Conservation (phyloP, 805 yeast species). For the Candida loeiensis region DNA sequence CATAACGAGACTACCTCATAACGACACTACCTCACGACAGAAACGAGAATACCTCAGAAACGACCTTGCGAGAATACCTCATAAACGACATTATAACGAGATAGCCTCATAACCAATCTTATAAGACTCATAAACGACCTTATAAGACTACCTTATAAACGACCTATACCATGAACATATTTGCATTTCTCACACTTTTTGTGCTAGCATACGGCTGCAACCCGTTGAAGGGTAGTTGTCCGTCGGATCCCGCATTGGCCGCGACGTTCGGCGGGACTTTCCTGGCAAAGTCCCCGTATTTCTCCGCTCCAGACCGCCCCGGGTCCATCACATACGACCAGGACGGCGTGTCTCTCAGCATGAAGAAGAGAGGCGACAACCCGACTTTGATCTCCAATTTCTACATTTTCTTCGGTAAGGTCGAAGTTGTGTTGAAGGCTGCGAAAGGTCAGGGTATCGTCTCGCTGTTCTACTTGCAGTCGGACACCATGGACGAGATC, state of each 20-base stretch:
- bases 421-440: slow-evolving; percentile 15
- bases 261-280: slow-evolving; percentile 30
- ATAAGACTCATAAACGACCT: neutral
- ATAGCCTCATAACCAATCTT: no score
- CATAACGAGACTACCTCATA: no score
- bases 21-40: no score
- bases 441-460: slow-evolving; percentile 15
- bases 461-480: slow-evolving; percentile 14
- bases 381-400: slow-evolving; percentile 15
- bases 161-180: neutral
- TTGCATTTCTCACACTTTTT: slow-evolving; percentile 2
- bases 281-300: slow-evolving; percentile 9
- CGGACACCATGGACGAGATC: slow-evolving; percentile 17
- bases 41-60: no score
- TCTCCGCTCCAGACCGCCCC: slow-evolving; percentile 8
- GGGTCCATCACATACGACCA: slow-evolving; percentile 10
- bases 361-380: slow-evolving; percentile 15
- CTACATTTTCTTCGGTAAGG: slow-evolving; percentile 17
- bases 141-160: no score
- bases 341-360: slow-evolving; percentile 13
- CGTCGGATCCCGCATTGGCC: slow-evolving; percentile 28
- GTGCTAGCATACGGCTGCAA: slow-evolving; percentile 20
- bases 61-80: no score
- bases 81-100: no score
- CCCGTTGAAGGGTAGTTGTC: slow-evolving; percentile 26